Evolutionary conservation across 2,329 filamentous ascomycete genomes (phyloP), one percentile per base, ranked within the genome.

Genomic region (Akanthomyces uredinophilus): DNA sequence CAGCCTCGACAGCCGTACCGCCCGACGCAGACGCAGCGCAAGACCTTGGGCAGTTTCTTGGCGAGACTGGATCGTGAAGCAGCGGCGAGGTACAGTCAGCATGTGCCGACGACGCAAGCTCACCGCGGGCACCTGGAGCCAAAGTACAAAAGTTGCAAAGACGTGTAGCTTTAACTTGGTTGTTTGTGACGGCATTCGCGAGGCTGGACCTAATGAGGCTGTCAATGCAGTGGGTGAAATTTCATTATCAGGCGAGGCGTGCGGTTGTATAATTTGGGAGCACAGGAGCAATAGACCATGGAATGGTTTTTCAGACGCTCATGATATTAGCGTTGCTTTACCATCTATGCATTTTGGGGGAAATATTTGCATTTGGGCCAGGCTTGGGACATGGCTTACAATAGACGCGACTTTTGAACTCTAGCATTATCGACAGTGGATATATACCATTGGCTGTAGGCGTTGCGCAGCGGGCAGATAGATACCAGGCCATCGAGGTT

Each of bases 1-100:
- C 80, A 6, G 81, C 83, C 7, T 82, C 82, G 10, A 83, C 82
- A 2, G 83, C 83, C 10, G 81, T 83, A 16, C 72, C 82, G 20
- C 78, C 78, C 61, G 76, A 44, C 37, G 22, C 37, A 10, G 50
- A 39, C 7, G 29, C 29, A 10, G n/a, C 49, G 16, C 49, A 37
- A 13, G 27, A 46, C 20, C 37, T 39, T 16, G 20, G 47, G 5
- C 20, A 24, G 13, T 46, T 46, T 2, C 20, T 53, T 50, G 27
- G 20, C 20, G 39, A 54, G n/a, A 46, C 29, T 20, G n/a, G 35
- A 22, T 22, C 37, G 16, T 52, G 47, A 60, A 43, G 27, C 13
- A 11, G 37, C 16, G 7, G 53, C 39, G 41, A 8, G 27, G 14
- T 8, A 22, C 16, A 14, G 16, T 39, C 41, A 20, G 41, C 11